Base-by-base conservation (phyloP, 2,329 filamentous ascomycete genomes). In the Fusarium sp. region DNA sequence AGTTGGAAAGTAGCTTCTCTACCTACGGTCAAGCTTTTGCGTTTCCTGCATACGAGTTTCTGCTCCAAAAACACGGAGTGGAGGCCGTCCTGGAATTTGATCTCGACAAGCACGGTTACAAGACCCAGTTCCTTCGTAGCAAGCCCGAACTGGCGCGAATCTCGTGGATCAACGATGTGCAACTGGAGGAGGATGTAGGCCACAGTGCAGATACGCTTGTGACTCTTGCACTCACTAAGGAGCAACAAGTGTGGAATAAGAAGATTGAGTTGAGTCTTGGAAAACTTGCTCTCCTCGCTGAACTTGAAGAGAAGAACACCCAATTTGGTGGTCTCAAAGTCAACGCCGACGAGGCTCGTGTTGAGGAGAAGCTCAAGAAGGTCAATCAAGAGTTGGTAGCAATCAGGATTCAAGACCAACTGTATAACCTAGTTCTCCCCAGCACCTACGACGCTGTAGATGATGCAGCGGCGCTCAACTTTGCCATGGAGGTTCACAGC, bases 151-250 rank as follows among this genome's bases (percentile, higher is more conserved):
- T 93, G 66, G 90, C 91, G 28, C 93, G 93, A 73, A 85, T 99
- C 43, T 90, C 91, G 48, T 99, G 96, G 96, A 97, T 99, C 81
- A 97, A 99, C 77, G 94, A 98, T 76, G 86, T 98, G 10, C 85
- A 90, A 63, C 86, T 88, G 24, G 92, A 96, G 76, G 85, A 89
- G 61, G 89, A 97, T 73, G 93, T 93, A 67, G 84, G 88, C 15
- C 86, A 88, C 57, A 94, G 95, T 13, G 90, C 91, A 8, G 82
- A 88, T 41, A 91, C 90, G 1, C 85, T 99, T 46, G 83, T 92
- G 42, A 83, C 88, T 10, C 84, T 94, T 21, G 94, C 93, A 1
- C 82, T 91, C 21, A 85, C 86, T 49, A 88, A 89, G 55, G 94
- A 98, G 78, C 87, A 89, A 53, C 91, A 94, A 72, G 81, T 96